Conservation (phyloP, 805 yeast species). For the Diddensiella santjacobensis region DNA sequence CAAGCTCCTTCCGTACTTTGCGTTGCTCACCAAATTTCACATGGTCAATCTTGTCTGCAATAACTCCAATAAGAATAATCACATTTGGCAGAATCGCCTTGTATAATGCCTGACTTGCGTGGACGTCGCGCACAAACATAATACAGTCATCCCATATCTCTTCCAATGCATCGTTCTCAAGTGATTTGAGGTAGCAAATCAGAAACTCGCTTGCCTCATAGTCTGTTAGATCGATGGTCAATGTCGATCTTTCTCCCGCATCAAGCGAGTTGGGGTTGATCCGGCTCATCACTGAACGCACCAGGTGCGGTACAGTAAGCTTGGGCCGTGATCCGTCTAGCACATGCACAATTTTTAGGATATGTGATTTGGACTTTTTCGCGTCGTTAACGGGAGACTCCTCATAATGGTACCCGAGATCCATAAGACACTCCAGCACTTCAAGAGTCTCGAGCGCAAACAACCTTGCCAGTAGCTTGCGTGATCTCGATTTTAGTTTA, state of each 20-base stretch:
- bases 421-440: slow-evolving; percentile 62
- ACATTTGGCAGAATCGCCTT: slow-evolving; percentile 49
- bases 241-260: slow-evolving; percentile 39
- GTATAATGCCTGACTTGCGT: slow-evolving; percentile 45
- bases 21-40: slow-evolving; percentile 61
- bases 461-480: slow-evolving; percentile 59
- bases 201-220: slow-evolving; percentile 49
- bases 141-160: slow-evolving; percentile 68
- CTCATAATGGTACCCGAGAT: slow-evolving; percentile 17
- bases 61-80: slow-evolving; percentile 47
- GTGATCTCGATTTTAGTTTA: slow-evolving; percentile 65
- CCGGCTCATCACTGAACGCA: slow-evolving; percentile 47
- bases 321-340: slow-evolving; percentile 83
- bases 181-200: slow-evolving; percentile 54
- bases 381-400: neutral
- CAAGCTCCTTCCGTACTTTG: slow-evolving; percentile 54
- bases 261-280: slow-evolving; percentile 35
- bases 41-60: slow-evolving; percentile 54
- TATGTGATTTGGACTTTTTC: slow-evolving; percentile 27
- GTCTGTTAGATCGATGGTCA: slow-evolving; percentile 44
- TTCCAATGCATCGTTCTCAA: slow-evolving; percentile 73
- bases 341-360: slow-evolving; percentile 65
- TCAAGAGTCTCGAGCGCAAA: slow-evolving; percentile 69
- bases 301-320: slow-evolving; percentile 52
- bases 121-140: slow-evolving; percentile 56